These are phyloP conservation scores for Amorphotheca resinae DNA, from an alignment of 495 filamentous ascomycete genomes.

Conservation along the genomic window DNA sequence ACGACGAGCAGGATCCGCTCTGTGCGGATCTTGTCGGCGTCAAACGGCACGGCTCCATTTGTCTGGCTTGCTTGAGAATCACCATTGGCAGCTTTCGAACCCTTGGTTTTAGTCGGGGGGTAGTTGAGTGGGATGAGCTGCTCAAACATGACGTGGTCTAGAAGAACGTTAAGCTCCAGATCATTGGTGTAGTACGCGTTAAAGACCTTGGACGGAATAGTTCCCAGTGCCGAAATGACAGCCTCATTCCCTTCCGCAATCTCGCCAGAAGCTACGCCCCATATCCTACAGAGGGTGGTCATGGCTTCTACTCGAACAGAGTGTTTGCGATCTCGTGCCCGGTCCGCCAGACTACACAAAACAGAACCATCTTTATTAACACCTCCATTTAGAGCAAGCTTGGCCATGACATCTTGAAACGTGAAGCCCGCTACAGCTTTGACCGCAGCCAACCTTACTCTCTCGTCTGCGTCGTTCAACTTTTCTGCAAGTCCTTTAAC, in stretches of 20 bases:
- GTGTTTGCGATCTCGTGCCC: constrained; percentile 76
- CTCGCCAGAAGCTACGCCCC: constrained; percentile 82
- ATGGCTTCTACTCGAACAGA: constrained; percentile 76
- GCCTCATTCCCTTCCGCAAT: constrained; percentile 72
- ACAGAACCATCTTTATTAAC: constrained; percentile 57
- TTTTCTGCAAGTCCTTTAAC: constrained; percentile 64
- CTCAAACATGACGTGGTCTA: constrained; percentile 81
- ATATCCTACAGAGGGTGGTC: constrained; percentile 69
- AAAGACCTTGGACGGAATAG: constrained; percentile 74
- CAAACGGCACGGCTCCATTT: constrained; percentile 36
- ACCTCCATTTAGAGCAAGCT: constrained; percentile 62
- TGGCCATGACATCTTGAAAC: constrained; percentile 65
- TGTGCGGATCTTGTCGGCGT: constrained; percentile 74
- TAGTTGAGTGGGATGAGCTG: constrained; percentile 74
- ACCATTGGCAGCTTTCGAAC: constrained; percentile 42
- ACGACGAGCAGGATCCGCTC: constrained; percentile 75
- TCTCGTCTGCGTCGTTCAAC: constrained; percentile 80
- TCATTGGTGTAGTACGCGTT: constrained; percentile 89
- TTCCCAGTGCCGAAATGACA: constrained; percentile 56
- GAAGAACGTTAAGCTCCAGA: constrained; percentile 63
- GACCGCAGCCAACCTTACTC: constrained; percentile 76
- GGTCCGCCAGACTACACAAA: constrained; percentile 68
- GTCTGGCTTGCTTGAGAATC: constrained; percentile 36
- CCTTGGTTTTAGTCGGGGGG: constrained; percentile 63
- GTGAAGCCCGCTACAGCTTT: constrained; percentile 65